Base-by-base conservation (phyloP, 768 basidiomycete species). In the Cystofilobasidium ferigula region DNA sequence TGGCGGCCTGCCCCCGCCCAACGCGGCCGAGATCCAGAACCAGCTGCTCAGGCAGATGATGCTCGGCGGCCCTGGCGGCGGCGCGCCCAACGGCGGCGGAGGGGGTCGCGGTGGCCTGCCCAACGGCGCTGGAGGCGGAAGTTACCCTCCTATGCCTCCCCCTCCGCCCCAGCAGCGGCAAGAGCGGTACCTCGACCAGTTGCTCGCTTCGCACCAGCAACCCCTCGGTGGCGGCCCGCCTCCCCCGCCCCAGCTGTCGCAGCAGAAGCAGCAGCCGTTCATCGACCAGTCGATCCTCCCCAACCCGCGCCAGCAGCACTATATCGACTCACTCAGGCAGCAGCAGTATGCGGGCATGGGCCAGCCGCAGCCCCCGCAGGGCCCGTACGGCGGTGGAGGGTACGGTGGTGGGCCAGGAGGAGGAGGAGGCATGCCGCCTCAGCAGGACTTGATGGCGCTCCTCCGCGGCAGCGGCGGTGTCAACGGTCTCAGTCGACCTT, bases 21-120 rank as follows among this genome's bases (percentile, higher is more conserved):
- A 58, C 57, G 63, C 54, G 13, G 42, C 30, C 3, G 63, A 56
- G 35, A 54, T 53, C 24, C 45, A 51, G 35, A 62, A 62, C 35
- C 53, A 64, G 34, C 28, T 64, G 40, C 57, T 64, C 20, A 56
- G 63, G 42, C 53, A 56, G 30, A 64, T 64, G 63, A 64, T 64
- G 63, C 18, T 60, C 22, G 38, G 38, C 43, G 58, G 38, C 36
- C 20, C 34, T 35, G 30, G 38, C 28, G 20, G 26, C 24, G 57
- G 35, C 13, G 35, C 28, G 22, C 35, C 34, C 32, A 58, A 42
- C 57, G 40, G 57, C n/a, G 32, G 57, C 14, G 57, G 34, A n/a
- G 57, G 57, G 5, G 20, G 24, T 18, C 28, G 24, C 13, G 40
- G 24, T 24, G 38, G 38, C 2, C 38, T 18, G 16, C 8, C 57